These are phyloP conservation scores for Metschnikowia picachoensis DNA, from an alignment of 805 yeast species.

Conservation along the genomic window DNA sequence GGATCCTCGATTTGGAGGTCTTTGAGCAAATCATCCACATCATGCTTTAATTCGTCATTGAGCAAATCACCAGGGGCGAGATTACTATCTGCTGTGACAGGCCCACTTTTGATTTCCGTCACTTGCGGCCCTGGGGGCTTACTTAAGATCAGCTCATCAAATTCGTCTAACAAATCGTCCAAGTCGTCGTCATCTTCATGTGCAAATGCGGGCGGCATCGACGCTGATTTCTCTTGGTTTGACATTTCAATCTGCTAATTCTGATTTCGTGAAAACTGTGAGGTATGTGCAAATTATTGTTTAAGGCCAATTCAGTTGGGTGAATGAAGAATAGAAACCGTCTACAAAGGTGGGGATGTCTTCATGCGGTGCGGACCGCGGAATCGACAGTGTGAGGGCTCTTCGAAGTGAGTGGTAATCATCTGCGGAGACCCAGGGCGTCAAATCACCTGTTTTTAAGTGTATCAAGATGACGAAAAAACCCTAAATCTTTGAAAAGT, in stretches of 20 bases:
- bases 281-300: not conserved
- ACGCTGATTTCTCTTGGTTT: slow-evolving; percentile 2
- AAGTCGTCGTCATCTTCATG: slow-evolving; percentile 58
- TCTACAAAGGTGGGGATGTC: not conserved
- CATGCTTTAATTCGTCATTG: slow-evolving; percentile 31
- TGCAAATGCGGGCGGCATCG: slow-evolving; percentile 6
- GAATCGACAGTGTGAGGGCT: not conserved
- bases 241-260: not conserved
- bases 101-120: slow-evolving; percentile 6
- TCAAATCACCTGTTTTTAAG: no score
- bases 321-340: not conserved
- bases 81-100: slow-evolving; percentile 8
- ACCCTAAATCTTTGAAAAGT: no score
- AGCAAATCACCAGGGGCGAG: slow-evolving; percentile 21
- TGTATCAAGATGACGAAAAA: no score
- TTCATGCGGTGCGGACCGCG: slow-evolving; percentile 3
- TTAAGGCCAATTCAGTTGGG: not conserved
- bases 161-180: slow-evolving; percentile 83
- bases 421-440: no score
- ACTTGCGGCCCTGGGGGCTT: slow-evolving; percentile 53
- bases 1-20: slow-evolving; percentile 51
- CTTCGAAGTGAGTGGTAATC: no score
- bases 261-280: not conserved
- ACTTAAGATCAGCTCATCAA: slow-evolving; percentile 64
- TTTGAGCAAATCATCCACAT: slow-evolving; percentile 41